A percentile compares a stretch with the other conserved stretches of the same genome.
These are phyloP conservation scores for Penicillium nordicum DNA, from an alignment of 2,329 filamentous ascomycete genomes.

Conservation along the genomic window DNA sequence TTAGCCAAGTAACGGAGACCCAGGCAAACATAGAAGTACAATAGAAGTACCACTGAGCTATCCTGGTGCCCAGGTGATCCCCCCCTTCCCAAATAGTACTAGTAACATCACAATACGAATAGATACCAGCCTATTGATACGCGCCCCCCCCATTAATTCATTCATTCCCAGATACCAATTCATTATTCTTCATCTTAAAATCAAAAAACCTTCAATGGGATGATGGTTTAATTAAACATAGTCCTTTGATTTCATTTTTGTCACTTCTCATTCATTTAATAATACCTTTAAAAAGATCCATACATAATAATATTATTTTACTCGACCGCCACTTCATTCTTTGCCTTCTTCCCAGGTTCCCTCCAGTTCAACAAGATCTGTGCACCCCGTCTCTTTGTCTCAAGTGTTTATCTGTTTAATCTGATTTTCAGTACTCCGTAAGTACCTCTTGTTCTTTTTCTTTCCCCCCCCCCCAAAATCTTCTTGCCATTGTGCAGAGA, in stretches of 20 bases:
- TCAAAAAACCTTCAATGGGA: slow-evolving; percentile 1
- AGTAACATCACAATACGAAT: neutral
- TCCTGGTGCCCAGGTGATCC: neutral
- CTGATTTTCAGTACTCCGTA: slow-evolving; percentile 7
- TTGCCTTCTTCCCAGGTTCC: neutral
- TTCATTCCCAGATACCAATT: neutral
- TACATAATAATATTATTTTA: neutral
- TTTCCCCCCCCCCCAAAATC: neutral
- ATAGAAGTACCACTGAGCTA: too few relatives aligned
- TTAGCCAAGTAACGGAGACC: neutral
- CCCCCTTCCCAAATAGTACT: neutral
- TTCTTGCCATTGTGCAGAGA: neutral
- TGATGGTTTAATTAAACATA: neutral
- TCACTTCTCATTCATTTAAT: neutral
- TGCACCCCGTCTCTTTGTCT: slow-evolving; percentile 2
- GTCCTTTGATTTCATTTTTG: neutral
- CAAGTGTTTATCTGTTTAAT: neutral
- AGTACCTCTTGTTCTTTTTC: slow-evolving; percentile 8
- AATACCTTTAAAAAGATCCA: neutral
- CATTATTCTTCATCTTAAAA: neutral
- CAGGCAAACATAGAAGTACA: neutral
- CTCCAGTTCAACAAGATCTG: neutral
- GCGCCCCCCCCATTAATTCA: neutral
- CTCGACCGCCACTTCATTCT: neutral
- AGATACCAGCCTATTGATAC: slow-evolving; percentile 10